Conservation (phyloP, 2,329 filamentous ascomycete genomes). For the Botrytis byssoidea region DNA sequence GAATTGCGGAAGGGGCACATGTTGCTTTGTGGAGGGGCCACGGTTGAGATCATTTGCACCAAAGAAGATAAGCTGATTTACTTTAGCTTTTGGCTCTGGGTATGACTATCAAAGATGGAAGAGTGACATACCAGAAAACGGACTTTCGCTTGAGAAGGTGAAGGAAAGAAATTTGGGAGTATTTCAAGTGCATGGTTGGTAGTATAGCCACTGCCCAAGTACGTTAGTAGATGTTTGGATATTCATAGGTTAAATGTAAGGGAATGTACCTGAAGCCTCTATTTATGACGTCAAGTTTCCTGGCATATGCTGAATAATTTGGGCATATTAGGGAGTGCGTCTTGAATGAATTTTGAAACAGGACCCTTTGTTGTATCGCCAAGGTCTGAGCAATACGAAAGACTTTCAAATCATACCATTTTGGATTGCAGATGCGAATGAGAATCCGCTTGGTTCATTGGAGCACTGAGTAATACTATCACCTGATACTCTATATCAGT, state of each 20-base stretch:
- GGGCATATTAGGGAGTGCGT: neutral
- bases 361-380: neutral
- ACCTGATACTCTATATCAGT: conserved; percentile 21
- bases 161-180: conserved; percentile 27
- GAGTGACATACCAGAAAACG: conserved; percentile 44
- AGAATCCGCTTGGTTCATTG: conserved; percentile 29
- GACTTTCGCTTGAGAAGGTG: conserved; percentile 29
- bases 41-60: conserved; percentile 87
- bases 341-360: neutral
- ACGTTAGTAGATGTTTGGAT: neutral
- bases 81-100: neutral
- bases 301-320: neutral
- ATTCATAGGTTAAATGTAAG: no score
- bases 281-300: conserved; percentile 30
- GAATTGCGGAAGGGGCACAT: conserved; percentile 72
- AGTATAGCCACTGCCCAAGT: conserved; percentile 30
- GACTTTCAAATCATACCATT: conserved; percentile 22
- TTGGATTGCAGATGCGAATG: conserved; percentile 32
- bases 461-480: conserved; percentile 34
- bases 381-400: neutral
- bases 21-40: conserved; percentile 59
- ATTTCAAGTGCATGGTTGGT: conserved; percentile 30
- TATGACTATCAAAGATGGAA: neutral
- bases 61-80: conserved; percentile 60
- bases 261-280: conserved; percentile 23